phyloP scores from a whole-genome alignment of 2,329 filamentous ascomycete genomes.

The Xylaria sp. region DNA sequence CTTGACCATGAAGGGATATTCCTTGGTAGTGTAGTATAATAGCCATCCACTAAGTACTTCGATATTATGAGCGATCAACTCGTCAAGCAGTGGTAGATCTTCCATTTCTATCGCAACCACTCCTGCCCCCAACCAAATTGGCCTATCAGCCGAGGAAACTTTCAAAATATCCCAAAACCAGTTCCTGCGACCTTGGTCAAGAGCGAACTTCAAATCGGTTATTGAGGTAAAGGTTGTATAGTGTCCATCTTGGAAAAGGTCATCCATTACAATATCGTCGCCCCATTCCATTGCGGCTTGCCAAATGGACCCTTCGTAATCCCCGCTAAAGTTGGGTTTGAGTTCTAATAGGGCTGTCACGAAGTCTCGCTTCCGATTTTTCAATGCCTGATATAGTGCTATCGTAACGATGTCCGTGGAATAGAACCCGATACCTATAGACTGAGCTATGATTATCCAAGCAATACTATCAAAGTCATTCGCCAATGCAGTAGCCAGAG shows the following conservation, averaged over 20 bases:
- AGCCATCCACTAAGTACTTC: neutral
- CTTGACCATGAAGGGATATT: neutral
- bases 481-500: neutral
- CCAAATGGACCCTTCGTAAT: neutral
- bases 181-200: neutral
- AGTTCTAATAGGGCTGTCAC: neutral
- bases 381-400: no score
- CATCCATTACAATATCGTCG: neutral
- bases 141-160: neutral
- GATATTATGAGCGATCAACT: neutral
- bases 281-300: neutral
- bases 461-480: slow-evolving; percentile 8
- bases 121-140: neutral
- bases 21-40: fast-evolving
- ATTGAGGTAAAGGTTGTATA: neutral
- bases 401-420: no score
- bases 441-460: neutral
- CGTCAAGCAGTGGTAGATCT: neutral
- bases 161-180: neutral
- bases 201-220: neutral
- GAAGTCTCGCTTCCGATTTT: neutral
- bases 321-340: no score
- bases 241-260: neutral
- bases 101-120: neutral
- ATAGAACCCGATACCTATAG: no score